These are phyloP conservation scores for Verbascum thapsus DNA, from an alignment of 257 asterid genomes.

Conservation along the genomic window DNA sequence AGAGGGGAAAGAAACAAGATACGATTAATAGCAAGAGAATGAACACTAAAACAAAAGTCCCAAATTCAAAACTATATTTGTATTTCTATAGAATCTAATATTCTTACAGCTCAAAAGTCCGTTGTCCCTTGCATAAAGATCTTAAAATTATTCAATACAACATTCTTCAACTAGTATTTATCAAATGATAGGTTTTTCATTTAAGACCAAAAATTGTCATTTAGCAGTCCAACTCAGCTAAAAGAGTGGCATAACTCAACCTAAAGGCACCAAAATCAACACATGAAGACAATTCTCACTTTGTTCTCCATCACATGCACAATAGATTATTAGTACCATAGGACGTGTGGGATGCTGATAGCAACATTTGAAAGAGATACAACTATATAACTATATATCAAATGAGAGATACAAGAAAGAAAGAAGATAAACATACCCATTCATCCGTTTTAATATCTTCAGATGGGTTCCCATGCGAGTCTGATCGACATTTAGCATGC, in stretches of 20 bases:
- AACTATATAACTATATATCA: background rate
- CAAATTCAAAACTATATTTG: too few relatives aligned
- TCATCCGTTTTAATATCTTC: conserved; percentile 51
- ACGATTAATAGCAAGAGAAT: too few relatives aligned
- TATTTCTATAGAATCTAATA: too few relatives aligned
- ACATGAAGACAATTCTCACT: background rate
- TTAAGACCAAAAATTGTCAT: background rate
- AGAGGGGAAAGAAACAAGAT: too few relatives aligned
- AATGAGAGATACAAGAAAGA: background rate
- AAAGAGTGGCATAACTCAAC: too few relatives aligned
- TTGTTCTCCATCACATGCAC: background rate
- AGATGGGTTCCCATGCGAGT: conserved; percentile 53
- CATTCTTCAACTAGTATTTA: too few relatives aligned
- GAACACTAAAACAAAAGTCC: too few relatives aligned
- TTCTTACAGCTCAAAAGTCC: too few relatives aligned
- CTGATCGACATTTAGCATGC: conserved; percentile 93
- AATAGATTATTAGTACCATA: background rate
- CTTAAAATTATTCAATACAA: too few relatives aligned
- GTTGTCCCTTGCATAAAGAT: too few relatives aligned
- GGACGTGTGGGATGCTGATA: conserved; percentile 2
- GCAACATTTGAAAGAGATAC: background rate
- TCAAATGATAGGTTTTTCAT: too few relatives aligned
- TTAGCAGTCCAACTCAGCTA: background rate
- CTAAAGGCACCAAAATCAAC: background rate
- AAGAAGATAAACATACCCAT: conserved; percentile 45